These are phyloP conservation scores for Lipomyces anomalus DNA, from an alignment of 805 yeast genomes.

Conservation along the genomic window DNA sequence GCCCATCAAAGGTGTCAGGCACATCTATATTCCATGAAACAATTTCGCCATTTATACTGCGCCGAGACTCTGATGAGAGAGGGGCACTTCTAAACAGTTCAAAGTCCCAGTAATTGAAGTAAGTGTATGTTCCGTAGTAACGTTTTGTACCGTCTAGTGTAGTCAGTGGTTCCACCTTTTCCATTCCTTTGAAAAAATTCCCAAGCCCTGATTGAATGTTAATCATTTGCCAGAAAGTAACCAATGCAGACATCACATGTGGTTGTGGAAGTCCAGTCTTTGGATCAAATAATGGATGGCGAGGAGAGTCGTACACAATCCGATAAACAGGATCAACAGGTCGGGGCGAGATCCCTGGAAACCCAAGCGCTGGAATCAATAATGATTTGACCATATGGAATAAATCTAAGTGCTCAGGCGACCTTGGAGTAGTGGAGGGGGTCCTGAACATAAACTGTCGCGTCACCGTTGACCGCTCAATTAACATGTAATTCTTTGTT, in stretches of 20 bases:
- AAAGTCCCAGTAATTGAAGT: slow-evolving; percentile 24
- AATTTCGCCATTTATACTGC: slow-evolving; percentile 21
- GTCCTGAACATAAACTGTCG: background rate
- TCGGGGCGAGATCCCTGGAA: slow-evolving; percentile 19
- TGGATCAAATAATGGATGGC: slow-evolving; percentile 18
- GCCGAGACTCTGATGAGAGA: slow-evolving; percentile 15
- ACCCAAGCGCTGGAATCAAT: slow-evolving; percentile 20
- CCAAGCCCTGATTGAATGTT: slow-evolving; percentile 18
- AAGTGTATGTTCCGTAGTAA: slow-evolving; percentile 17
- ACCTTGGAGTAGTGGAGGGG: background rate
- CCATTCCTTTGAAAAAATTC: slow-evolving; percentile 14
- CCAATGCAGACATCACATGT: slow-evolving; percentile 19
- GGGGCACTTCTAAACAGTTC: slow-evolving; percentile 22
- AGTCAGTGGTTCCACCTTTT: slow-evolving; percentile 11
- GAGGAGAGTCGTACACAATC: slow-evolving; percentile 22
- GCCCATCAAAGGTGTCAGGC: slow-evolving; percentile 19
- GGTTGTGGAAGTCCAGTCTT: slow-evolving; percentile 18
- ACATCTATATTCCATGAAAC: slow-evolving; percentile 20
- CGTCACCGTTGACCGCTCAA: slow-evolving; percentile 1
- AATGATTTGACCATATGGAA: slow-evolving; percentile 16
- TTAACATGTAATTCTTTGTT: slow-evolving; percentile 7
- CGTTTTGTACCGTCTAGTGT: background rate
- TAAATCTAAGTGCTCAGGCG: background rate
- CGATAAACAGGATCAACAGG: slow-evolving; percentile 23
- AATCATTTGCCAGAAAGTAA: slow-evolving; percentile 25